A percentile compares a stretch with the other conserved stretches of the same genome.
Evolutionary conservation across 371 early-diverging fungal species (phyloP).

Genomic region (Rhizopus delemar): DNA sequence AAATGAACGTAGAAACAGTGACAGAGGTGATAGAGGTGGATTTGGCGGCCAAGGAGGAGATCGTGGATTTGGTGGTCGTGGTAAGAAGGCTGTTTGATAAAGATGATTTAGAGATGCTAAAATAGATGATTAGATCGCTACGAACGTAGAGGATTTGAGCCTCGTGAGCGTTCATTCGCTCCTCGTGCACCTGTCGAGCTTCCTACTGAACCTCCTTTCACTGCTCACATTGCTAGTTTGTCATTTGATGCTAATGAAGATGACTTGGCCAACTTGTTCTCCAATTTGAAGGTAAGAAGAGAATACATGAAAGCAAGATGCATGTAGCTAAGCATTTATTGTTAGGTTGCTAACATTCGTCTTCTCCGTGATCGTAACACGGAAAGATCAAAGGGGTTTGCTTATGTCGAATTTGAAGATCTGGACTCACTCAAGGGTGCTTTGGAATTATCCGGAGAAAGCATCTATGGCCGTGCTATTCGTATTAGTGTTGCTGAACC

Average conservation of each 20-base stretch:
- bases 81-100: slow-evolving; percentile 3
- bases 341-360: slow-evolving; percentile 62
- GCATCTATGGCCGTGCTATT: slow-evolving; percentile 69
- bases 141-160: slow-evolving; percentile 45
- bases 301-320: not conserved
- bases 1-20: slow-evolving; percentile 3
- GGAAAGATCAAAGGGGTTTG: slow-evolving; percentile 87
- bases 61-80: slow-evolving; percentile 19
- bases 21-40: not conserved
- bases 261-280: slow-evolving; percentile 75
- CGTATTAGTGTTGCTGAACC: slow-evolving; percentile 88
- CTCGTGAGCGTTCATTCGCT: slow-evolving; percentile 34
- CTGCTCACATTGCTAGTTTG: slow-evolving; percentile 87
- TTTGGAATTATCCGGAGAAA: slow-evolving; percentile 66
- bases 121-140: slow-evolving; percentile 13
- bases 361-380: slow-evolving; percentile 71
- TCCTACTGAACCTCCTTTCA: slow-evolving; percentile 87
- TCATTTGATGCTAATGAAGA: slow-evolving; percentile 79
- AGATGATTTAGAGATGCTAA: slow-evolving; percentile 5
- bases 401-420: slow-evolving; percentile 91
- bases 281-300: slow-evolving; percentile 56
- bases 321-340: not conserved
- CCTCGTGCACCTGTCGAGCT: slow-evolving; percentile 65
- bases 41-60: slow-evolving; percentile 13
- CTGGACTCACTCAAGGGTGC: slow-evolving; percentile 80